Conservation (phyloP, 1,284 basidiomycete species). For the Cutaneotrichosporon mucoides region DNA sequence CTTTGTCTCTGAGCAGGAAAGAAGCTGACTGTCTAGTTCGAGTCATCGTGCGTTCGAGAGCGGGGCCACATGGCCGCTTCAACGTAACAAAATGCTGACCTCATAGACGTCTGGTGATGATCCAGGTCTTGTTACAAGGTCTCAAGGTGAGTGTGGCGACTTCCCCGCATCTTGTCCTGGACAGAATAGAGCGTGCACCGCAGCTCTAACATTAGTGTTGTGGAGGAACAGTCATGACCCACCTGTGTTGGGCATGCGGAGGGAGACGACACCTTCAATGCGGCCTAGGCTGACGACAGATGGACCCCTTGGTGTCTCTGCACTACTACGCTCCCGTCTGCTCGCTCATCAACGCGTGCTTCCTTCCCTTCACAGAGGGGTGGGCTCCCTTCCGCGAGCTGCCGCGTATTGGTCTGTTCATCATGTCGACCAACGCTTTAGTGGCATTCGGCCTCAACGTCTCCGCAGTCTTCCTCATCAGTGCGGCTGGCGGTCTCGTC, state of each 20-base stretch:
- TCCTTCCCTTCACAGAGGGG: conserved; percentile 86
- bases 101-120: conserved; percentile 72
- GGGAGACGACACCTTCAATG: too few species aligned
- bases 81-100: conserved; percentile 27
- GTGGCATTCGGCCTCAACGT: conserved; percentile 85
- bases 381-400: conserved; percentile 78
- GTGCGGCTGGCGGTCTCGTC: conserved; percentile 79
- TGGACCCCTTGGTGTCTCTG: conserved; percentile 92
- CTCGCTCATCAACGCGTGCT: conserved; percentile 75
- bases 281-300: conserved; percentile 51
- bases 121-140: conserved; percentile 57
- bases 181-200: too few species aligned
- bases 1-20: background rate
- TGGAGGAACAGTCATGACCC: too few species aligned
- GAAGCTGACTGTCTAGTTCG: conserved; percentile 30
- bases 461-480: conserved; percentile 90
- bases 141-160: conserved; percentile 31
- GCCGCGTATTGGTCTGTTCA: conserved; percentile 63
- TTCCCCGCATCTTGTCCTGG: too few species aligned
- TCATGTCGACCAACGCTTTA: conserved; percentile 77
- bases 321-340: conserved; percentile 93
- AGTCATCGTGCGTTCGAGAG: conserved; percentile 30
- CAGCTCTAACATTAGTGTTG: too few species aligned
- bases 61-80: too few species aligned
- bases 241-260: too few species aligned